Base-by-base conservation (phyloP, 805 yeast species). In the Kuraishia floccosa region DNA sequence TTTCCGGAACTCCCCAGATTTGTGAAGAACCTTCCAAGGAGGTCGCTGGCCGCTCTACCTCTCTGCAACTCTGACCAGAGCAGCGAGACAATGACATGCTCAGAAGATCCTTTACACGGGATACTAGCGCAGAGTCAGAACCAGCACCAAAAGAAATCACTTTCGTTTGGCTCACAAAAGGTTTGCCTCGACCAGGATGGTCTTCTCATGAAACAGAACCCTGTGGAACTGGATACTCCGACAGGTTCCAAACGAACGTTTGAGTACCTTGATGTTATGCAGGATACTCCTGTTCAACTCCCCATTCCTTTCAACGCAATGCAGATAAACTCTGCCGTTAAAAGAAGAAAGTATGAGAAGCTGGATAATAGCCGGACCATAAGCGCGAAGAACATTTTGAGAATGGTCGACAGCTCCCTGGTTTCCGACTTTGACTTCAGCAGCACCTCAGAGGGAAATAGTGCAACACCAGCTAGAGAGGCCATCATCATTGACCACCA, bases 321-420 rank as follows among this genome's bases (percentile, higher is more conserved):
- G n/a, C n/a, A n/a, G n/a, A n/a, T n/a, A n/a, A n/a, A n/a, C n/a
- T n/a, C n/a, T n/a, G n/a, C n/a, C n/a, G n/a, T n/a, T n/a, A n/a
- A n/a, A n/a, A n/a, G n/a, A n/a, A n/a, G n/a, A n/a, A 47, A 41
- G 28, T 42, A 49, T 31, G 51, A 54, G 13, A 44, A 43, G 26
- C 39, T 49, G 24, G 62, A 56, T 21, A 54, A 53, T 32, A 53
- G 60, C 3, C 49, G 49, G 51, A 52, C 57, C 3, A 47, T 56
- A 7, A 49, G 58, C 4, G 58, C 56, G 5, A 47, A 47, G 25
- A 60, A 55, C 2, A 54, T 56, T 4, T 37, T 56, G 40, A 43
- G 50, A 13, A 56, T 56, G 60, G 61, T 56, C 26, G 62, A 56
- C 35, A 57, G 54, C 22, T 52, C 60, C 12, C 42, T 56, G 24